A percentile compares a stretch with the other conserved stretches of the same genome.
Evolutionary conservation across 2,329 filamentous ascomycete genomes (phyloP).

Genomic region (Dactylellina leptospora): DNA sequence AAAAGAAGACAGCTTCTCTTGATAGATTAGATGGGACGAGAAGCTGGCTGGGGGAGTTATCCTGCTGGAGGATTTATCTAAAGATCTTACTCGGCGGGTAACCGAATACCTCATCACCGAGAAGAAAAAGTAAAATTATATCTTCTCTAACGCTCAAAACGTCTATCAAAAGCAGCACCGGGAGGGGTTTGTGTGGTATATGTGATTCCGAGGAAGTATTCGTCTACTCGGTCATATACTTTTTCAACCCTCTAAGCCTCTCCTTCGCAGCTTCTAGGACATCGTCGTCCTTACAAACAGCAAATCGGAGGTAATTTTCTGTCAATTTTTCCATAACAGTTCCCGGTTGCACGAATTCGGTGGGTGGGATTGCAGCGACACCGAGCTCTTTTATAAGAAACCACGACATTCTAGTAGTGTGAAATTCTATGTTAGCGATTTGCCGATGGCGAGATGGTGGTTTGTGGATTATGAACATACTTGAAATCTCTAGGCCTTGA

Average conservation of each 20-base stretch:
- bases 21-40: neutral
- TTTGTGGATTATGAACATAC: too few species aligned
- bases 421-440: neutral
- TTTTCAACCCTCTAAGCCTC: slow-evolving; percentile 75
- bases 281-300: slow-evolving; percentile 93
- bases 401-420: slow-evolving; percentile 72
- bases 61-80: neutral
- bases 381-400: slow-evolving; percentile 97
- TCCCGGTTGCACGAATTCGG: slow-evolving; percentile 89
- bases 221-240: slow-evolving; percentile 67
- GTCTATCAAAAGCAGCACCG: neutral
- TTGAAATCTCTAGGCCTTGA: slow-evolving; percentile 90
- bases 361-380: slow-evolving; percentile 93
- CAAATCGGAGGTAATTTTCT: slow-evolving; percentile 84
- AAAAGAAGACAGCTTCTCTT: neutral
- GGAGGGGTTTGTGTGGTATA: neutral
- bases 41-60: neutral
- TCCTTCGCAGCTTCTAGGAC: slow-evolving; percentile 82
- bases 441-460: too few species aligned
- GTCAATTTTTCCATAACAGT: slow-evolving; percentile 77
- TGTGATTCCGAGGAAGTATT: slow-evolving; percentile 6
- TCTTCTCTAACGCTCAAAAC: slow-evolving; percentile 1
- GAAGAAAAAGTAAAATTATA: too few species aligned
- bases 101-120: neutral
- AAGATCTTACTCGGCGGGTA: neutral